Conservation (phyloP, 495 filamentous ascomycete species). For the Xylaria venustula region DNA sequence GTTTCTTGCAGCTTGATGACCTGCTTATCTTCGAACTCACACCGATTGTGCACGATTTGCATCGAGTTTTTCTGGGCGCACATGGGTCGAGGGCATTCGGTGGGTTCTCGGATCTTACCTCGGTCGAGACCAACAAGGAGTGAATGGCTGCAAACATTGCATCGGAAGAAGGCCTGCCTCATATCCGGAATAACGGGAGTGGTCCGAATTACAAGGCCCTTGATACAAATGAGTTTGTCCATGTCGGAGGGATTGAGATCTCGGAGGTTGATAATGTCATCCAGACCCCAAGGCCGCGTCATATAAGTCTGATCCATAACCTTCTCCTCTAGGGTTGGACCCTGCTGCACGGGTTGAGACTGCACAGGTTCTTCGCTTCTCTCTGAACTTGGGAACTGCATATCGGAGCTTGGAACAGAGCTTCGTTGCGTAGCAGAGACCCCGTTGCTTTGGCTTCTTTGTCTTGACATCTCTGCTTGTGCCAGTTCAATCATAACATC, state of each 20-base stretch:
- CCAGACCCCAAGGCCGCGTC: slow-evolving; percentile 87
- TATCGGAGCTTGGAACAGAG: slow-evolving; percentile 63
- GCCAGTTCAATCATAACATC: slow-evolving; percentile 92
- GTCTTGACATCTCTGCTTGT: slow-evolving; percentile 71
- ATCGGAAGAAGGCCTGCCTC: slow-evolving; percentile 93
- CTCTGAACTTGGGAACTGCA: slow-evolving; percentile 74
- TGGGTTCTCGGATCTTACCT: slow-evolving; percentile 94
- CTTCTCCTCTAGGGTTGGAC: slow-evolving; percentile 48
- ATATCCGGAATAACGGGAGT: slow-evolving; percentile 97
- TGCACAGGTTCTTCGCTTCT: slow-evolving; percentile 47
- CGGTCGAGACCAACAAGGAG: slow-evolving; percentile 89
- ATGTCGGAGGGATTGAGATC: slow-evolving; percentile 94
- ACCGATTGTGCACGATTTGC: slow-evolving; percentile 97
- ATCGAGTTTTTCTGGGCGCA: slow-evolving; percentile 90
- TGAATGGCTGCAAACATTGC: slow-evolving; percentile 86
- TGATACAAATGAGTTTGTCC: slow-evolving; percentile 94
- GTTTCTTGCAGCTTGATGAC: slow-evolving; percentile 99
- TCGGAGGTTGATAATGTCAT: slow-evolving; percentile 84
- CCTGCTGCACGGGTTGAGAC: slow-evolving; percentile 30
- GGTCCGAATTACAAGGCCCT: slow-evolving; percentile 92
- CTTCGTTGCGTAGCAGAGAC: slow-evolving; percentile 38
- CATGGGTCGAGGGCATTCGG: slow-evolving; percentile 78
- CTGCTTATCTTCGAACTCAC: slow-evolving; percentile 92
- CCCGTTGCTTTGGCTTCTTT: slow-evolving; percentile 57
- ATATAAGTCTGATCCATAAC: slow-evolving; percentile 75